Evolutionary conservation across 2,329 filamentous ascomycete genomes (phyloP).

Genomic region (Fusarium oxysporum): DNA sequence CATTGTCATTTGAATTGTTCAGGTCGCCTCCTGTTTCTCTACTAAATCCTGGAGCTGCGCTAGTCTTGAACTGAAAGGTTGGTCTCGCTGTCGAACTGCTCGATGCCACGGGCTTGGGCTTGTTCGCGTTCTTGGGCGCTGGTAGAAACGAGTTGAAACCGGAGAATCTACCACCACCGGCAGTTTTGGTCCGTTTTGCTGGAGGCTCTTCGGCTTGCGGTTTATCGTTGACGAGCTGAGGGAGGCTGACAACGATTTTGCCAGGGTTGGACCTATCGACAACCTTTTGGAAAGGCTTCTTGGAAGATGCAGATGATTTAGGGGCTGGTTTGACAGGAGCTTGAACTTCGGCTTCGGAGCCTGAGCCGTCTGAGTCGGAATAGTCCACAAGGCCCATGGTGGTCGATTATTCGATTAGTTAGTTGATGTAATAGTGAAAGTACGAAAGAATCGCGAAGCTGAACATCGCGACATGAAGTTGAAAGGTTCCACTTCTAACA

Average conservation of each 20-base stretch:
- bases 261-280: constrained; percentile 83
- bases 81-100: constrained; percentile 34
- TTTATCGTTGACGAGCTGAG: constrained; percentile 61
- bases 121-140: constrained; percentile 75
- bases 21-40: constrained; percentile 59
- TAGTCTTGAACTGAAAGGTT: constrained; percentile 80
- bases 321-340: constrained; percentile 43
- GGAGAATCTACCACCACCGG: constrained; percentile 72
- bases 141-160: constrained; percentile 90
- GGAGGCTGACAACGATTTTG: constrained; percentile 86
- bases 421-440: background rate
- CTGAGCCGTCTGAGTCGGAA: constrained; percentile 86
- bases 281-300: constrained; percentile 80
- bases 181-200: constrained; percentile 75
- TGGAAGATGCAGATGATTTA: constrained; percentile 54
- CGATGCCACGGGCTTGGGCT: constrained; percentile 46
- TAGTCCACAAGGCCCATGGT: constrained; percentile 85
- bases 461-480: constrained; percentile 17
- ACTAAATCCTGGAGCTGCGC: constrained; percentile 83
- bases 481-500: constrained; percentile 29
- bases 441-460: constrained; percentile 17
- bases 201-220: constrained; percentile 59
- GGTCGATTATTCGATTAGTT: background rate
- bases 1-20: constrained; percentile 33
- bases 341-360: constrained; percentile 62